Conservation (phyloP, 176 grass and related monocot genomes). For the Avena atlantica region DNA sequence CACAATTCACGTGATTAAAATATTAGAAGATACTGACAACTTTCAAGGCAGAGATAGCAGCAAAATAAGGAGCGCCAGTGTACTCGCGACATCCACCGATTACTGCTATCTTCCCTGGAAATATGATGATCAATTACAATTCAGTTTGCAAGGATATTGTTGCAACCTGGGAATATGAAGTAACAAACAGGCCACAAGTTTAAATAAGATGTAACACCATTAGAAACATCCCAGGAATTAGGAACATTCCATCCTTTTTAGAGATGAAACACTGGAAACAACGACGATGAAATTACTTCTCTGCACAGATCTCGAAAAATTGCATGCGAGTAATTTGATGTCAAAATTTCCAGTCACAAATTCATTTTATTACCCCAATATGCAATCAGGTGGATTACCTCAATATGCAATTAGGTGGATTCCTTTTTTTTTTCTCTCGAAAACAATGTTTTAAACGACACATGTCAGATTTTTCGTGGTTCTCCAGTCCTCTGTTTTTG, state of each 20-base stretch:
- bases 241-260: not conserved
- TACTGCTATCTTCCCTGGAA: conserved; percentile 84
- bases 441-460: not conserved
- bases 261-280: not conserved
- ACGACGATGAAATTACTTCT: not conserved
- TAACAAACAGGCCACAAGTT: not conserved
- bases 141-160: not conserved
- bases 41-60: conserved; percentile 95
- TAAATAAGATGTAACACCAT: not conserved
- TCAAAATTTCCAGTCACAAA: not conserved
- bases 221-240: not conserved
- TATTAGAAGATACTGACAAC: conserved; percentile 63
- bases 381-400: not conserved
- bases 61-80: conserved; percentile 95
- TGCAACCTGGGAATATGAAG: not conserved
- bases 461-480: not conserved
- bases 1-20: not conserved
- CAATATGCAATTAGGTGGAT: not conserved
- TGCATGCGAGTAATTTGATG: not conserved
- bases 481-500: not conserved
- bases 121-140: conserved; percentile 13
- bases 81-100: conserved; percentile 98
- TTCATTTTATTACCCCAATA: not conserved
- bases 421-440: not conserved
- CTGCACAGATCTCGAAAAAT: not conserved